phyloP scores from a whole-genome alignment of 2,329 filamentous ascomycete species.

The Claviceps sp. region DNA sequence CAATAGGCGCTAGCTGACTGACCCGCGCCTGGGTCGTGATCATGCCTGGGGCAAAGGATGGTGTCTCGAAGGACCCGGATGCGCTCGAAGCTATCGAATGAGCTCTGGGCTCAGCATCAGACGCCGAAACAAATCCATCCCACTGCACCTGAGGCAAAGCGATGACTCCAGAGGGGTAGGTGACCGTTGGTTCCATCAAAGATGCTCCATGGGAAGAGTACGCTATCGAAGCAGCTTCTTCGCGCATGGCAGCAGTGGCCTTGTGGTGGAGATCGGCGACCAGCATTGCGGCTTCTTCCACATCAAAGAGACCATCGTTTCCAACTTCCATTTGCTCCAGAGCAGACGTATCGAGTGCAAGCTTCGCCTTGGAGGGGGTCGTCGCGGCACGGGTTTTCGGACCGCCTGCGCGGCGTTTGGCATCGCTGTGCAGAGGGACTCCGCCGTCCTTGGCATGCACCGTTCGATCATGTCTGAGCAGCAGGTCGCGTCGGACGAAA shows the following conservation, averaged over 20 bases:
- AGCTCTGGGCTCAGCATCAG: slow-evolving; percentile 57
- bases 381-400: slow-evolving; percentile 52
- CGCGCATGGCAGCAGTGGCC: slow-evolving; percentile 58
- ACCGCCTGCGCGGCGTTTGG: slow-evolving; percentile 65
- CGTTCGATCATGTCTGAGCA: slow-evolving; percentile 92
- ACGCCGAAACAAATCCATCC: slow-evolving; percentile 72
- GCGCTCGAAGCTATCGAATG: slow-evolving; percentile 57
- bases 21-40: slow-evolving; percentile 43
- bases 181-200: slow-evolving; percentile 64
- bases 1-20: slow-evolving; percentile 54
- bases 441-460: slow-evolving; percentile 98
- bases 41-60: slow-evolving; percentile 42
- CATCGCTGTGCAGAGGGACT: slow-evolving; percentile 83
- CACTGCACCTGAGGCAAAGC: slow-evolving; percentile 79
- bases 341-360: slow-evolving; percentile 69
- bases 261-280: slow-evolving; percentile 98
- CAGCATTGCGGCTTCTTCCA: slow-evolving; percentile 95
- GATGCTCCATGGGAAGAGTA: slow-evolving; percentile 60
- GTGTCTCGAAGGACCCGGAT: slow-evolving; percentile 53
- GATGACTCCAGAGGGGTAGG: slow-evolving; percentile 66
- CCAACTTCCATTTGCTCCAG: slow-evolving; percentile 87
- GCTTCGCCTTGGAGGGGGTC: slow-evolving; percentile 60
- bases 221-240: slow-evolving; percentile 46
- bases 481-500: slow-evolving; percentile 91
- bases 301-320: slow-evolving; percentile 83